These are phyloP conservation scores for Hortiboletus flavorubellus DNA, from an alignment of 768 basidiomycete species.

Conservation along the genomic window DNA sequence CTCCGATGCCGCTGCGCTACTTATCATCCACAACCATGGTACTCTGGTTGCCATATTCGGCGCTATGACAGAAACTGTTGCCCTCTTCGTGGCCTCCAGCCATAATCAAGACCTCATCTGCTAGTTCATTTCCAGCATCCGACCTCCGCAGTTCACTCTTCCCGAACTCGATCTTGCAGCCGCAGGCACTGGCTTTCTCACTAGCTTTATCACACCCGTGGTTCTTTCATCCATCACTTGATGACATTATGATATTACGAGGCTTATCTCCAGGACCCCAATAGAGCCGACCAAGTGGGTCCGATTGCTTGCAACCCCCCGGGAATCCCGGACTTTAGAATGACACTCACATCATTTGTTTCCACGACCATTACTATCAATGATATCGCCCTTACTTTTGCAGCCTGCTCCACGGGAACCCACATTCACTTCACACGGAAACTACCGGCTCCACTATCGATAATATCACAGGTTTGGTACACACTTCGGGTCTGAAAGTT, in stretches of 20 bases:
- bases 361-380: not conserved
- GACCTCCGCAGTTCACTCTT: slow-evolving; percentile 42
- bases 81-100: slow-evolving; percentile 78
- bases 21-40: slow-evolving; percentile 46
- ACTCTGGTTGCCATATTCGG: slow-evolving; percentile 84
- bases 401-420: slow-evolving; percentile 4
- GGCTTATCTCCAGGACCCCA: slow-evolving; percentile 59
- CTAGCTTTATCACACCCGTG: slow-evolving; percentile 79
- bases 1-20: not conserved
- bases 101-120: slow-evolving; percentile 62
- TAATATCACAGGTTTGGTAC: slow-evolving; percentile 44
- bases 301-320: slow-evolving; percentile 56
- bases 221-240: not conserved
- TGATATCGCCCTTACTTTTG: not conserved
- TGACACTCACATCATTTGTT: slow-evolving; percentile 17
- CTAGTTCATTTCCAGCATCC: slow-evolving; percentile 28
- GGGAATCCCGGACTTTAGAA: slow-evolving; percentile 10
- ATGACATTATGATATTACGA: not conserved
- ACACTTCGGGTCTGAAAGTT: slow-evolving; percentile 45
- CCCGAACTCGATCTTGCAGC: slow-evolving; percentile 73
- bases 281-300: slow-evolving; percentile 93
- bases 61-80: slow-evolving; percentile 85
- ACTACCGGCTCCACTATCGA: slow-evolving; percentile 50
- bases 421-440: slow-evolving; percentile 9
- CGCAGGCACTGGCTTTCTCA: slow-evolving; percentile 72